Percentiles rank a stretch among this genome's conserved stretches.
Evolutionary conservation across 306 rosid genomes (phyloP).

Genomic region (Luffa aegyptiaca): DNA sequence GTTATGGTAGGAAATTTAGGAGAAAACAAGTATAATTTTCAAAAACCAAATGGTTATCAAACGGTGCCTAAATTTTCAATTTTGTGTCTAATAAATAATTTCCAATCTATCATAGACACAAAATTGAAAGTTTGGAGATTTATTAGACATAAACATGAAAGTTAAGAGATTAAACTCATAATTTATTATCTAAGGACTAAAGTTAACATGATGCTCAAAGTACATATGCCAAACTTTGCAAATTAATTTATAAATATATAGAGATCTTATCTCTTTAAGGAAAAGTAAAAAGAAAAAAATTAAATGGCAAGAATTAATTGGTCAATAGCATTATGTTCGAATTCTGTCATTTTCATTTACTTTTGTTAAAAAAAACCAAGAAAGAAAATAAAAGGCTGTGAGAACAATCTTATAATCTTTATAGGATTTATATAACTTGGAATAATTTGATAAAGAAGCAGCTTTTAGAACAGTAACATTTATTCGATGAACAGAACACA

Average conservation of each 20-base stretch:
- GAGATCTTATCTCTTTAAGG: neutral
- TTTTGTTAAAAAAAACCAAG: neutral
- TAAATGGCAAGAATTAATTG: neutral
- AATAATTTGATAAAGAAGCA: neutral
- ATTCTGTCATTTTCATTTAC: slow-evolving; percentile 9
- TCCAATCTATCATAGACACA: too few relatives aligned
- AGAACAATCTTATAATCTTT: slow-evolving; percentile 1
- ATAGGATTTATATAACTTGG: neutral
- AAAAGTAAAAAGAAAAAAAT: neutral
- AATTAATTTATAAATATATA: neutral
- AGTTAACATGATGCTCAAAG: neutral
- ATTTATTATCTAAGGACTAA: too few relatives aligned
- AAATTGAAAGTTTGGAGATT: too few relatives aligned
- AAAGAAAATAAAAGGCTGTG: neutral
- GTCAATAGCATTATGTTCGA: neutral
- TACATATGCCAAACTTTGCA: neutral
- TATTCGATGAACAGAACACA: neutral
- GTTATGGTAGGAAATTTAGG: too few relatives aligned
- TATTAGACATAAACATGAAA: too few relatives aligned
- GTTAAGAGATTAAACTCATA: too few relatives aligned
- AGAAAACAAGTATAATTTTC: too few relatives aligned
- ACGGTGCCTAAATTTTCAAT: too few relatives aligned
- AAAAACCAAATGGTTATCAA: too few relatives aligned
- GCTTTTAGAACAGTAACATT: neutral
- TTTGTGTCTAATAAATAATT: neutral